A percentile compares a stretch with the other conserved stretches of the same genome.
These are phyloP conservation scores for Xylaria multiplex DNA, from an alignment of 2,329 filamentous ascomycete species.

Conservation along the genomic window DNA sequence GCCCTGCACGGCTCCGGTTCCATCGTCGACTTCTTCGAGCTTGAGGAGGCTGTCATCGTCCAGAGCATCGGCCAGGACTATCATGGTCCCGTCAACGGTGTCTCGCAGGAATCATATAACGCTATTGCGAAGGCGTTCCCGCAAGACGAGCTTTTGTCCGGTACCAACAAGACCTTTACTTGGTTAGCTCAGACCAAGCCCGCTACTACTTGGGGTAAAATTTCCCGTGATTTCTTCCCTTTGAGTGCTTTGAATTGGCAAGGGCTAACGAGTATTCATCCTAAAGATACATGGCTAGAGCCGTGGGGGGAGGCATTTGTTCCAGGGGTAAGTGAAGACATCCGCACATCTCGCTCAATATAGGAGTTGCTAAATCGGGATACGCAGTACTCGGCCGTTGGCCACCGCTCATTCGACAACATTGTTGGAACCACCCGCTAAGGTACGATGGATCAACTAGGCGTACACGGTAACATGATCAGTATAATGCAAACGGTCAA, in stretches of 20 bases:
- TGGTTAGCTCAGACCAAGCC: constrained; percentile 36
- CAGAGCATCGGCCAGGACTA: constrained; percentile 34
- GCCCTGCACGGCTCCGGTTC: constrained; percentile 25
- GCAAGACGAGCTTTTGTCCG: constrained; percentile 30
- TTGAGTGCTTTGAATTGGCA: background rate
- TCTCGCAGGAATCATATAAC: constrained; percentile 20
- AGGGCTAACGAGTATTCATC: constrained; percentile 8
- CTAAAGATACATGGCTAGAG: constrained; percentile 33
- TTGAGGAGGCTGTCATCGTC: constrained; percentile 29
- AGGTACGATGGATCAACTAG: background rate
- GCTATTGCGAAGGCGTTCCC: constrained; percentile 25
- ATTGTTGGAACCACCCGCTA: constrained; percentile 7
- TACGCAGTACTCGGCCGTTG: constrained; percentile 31
- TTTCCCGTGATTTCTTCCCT: background rate
- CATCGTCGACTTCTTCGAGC: constrained; percentile 33
- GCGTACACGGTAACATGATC: background rate
- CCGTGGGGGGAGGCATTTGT: constrained; percentile 34
- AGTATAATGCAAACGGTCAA: background rate
- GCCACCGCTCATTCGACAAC: constrained; percentile 32
- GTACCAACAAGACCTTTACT: constrained; percentile 34
- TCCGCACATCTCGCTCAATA: background rate
- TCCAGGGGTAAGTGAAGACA: constrained; percentile 27
- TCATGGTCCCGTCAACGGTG: constrained; percentile 26
- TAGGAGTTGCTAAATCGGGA: constrained; percentile 5
- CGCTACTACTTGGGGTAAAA: constrained; percentile 30